phyloP scores from a whole-genome alignment of 2,329 filamentous ascomycete genomes.

The Cadophora malorum region DNA sequence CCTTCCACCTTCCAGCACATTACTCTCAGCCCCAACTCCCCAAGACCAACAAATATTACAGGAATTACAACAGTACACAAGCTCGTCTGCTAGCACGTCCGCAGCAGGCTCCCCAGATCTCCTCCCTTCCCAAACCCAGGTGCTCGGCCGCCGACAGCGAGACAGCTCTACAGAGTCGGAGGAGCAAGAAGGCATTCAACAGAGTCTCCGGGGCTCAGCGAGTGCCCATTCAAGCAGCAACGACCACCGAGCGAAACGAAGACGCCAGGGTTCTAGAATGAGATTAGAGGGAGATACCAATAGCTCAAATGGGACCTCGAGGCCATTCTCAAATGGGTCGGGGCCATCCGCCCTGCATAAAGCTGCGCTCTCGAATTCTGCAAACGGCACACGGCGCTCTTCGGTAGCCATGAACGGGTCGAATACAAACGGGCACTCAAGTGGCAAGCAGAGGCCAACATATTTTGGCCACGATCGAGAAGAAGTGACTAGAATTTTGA shows the following conservation, averaged over 20 bases:
- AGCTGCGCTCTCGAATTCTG: slow-evolving; percentile 46
- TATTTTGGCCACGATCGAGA: slow-evolving; percentile 91
- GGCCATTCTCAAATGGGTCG: slow-evolving; percentile 63
- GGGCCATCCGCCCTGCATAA: slow-evolving; percentile 52
- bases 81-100: slow-evolving; percentile 37
- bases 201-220: slow-evolving; percentile 39
- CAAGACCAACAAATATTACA: slow-evolving; percentile 36
- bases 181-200: slow-evolving; percentile 45
- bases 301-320: slow-evolving; percentile 60
- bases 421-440: slow-evolving; percentile 41
- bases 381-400: slow-evolving; percentile 57
- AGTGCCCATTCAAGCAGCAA: slow-evolving; percentile 29
- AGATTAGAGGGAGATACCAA: slow-evolving; percentile 63
- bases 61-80: slow-evolving; percentile 32
- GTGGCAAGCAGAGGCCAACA: slow-evolving; percentile 39
- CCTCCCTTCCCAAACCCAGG: slow-evolving; percentile 45
- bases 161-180: slow-evolving; percentile 49
- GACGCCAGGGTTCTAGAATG: slow-evolving; percentile 64
- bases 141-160: slow-evolving; percentile 64
- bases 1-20: slow-evolving; percentile 55
- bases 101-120: slow-evolving; percentile 32
- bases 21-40: slow-evolving; percentile 50
- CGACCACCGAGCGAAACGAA: slow-evolving; percentile 61
- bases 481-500: slow-evolving; percentile 90
- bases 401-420: slow-evolving; percentile 61